Evolutionary conservation across 371 early-diverging fungal genomes (phyloP).

Genomic region (Syncephalis plumigaleata): DNA sequence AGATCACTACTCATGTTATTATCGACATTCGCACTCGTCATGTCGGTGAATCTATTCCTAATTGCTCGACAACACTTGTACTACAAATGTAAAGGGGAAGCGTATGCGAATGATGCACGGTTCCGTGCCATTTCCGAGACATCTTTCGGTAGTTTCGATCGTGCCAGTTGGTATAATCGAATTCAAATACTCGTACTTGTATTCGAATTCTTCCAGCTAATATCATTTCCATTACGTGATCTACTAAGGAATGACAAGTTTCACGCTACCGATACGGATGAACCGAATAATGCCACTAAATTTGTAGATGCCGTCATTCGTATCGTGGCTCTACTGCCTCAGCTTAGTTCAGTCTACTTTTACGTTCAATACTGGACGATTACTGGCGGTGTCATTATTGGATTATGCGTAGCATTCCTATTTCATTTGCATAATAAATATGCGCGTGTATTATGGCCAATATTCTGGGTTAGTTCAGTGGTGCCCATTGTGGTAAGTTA

Average conservation of each 20-base stretch:
- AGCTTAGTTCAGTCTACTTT: constrained; percentile 14
- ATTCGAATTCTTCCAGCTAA: constrained; percentile 20
- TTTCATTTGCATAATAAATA: constrained; percentile 13
- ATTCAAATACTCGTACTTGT: constrained; percentile 17
- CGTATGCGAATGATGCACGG: constrained; percentile 14
- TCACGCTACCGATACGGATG: constrained; percentile 3
- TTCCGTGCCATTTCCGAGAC: constrained; percentile 18
- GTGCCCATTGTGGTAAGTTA: too few relatives aligned
- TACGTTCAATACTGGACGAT: constrained; percentile 21
- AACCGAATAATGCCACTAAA: not conserved
- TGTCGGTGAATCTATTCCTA: constrained; percentile 18
- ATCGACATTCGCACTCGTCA: constrained; percentile 12
- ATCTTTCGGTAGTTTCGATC: constrained; percentile 13
- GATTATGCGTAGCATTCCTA: constrained; percentile 6
- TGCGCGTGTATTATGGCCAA: not conserved
- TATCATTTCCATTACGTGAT: constrained; percentile 22
- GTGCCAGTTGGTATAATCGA: constrained; percentile 12
- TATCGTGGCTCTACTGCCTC: constrained; percentile 15
- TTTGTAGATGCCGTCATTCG: constrained; percentile 8
- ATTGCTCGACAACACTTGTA: constrained; percentile 22
- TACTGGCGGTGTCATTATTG: constrained; percentile 10
- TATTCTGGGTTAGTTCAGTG: too few relatives aligned
- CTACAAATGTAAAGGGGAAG: constrained; percentile 13
- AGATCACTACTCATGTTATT: too few relatives aligned
- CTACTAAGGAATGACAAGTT: constrained; percentile 7